Base-by-base conservation (phyloP, 1,139 yeast species). In the Blastobotrys apis region DNA sequence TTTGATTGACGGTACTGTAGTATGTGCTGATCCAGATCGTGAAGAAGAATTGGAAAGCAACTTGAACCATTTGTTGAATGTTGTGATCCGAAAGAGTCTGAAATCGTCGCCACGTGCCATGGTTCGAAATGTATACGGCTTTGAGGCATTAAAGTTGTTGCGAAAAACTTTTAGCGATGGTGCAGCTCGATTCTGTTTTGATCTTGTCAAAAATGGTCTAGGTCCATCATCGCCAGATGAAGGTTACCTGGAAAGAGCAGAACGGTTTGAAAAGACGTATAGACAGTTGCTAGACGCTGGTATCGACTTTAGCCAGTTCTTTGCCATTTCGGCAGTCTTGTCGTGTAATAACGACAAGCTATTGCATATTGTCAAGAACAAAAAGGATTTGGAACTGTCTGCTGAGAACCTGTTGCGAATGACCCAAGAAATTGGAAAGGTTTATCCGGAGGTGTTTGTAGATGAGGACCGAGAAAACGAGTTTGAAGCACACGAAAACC, bases 331-430 rank as follows among this genome's bases (percentile, higher is more conserved):
- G 29, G 42, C 48, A 2, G 25, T 41, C 19, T 15, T 41, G 22
- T 32, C 45, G 10, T 45, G 44, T 32, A 42, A 38, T 37, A 45
- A 45, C 27, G 48, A 45, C 37, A 42, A 40, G 37, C 34, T 45
- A 17, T 13, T 39, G 3, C 45, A 45, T 35, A 32, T 45, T 29
- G 29, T 37, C 19, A 26, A 41, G 33, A 38, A 42, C 21, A 33
- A 37, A 35, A 29, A 41, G 23, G 43, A 45, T 21, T 19, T 42
- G 31, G 45, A 36, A 16, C 33, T 45, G 23, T 43, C 37, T 32
- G 43, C 48, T 9, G 45, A 41, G 21, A 45, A 45, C 19, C n/a
- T 45, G 32, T 19, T 41, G 26, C 13, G 22, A 32, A 25, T 45
- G 5, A 37, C 44, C 4, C 29, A 41, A 33, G 39, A 45, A 26